phyloP scores from a whole-genome alignment of 306 rosid genomes.

The Trifolium dubium region DNA sequence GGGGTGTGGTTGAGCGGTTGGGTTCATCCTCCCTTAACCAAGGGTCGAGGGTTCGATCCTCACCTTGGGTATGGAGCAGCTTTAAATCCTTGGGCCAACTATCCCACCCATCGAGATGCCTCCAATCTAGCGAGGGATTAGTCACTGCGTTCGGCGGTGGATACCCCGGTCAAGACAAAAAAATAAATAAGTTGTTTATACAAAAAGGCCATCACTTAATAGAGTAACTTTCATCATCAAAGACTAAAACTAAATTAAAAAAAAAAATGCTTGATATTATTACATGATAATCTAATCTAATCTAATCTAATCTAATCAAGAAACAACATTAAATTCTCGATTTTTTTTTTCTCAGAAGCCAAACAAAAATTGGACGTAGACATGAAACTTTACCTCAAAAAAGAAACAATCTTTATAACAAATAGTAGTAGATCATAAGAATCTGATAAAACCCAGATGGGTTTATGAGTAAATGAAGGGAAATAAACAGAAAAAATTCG shows the following conservation, averaged over 20 bases:
- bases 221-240: constrained; percentile 28
- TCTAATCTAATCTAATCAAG: constrained; percentile 2
- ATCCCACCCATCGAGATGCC: too few species aligned
- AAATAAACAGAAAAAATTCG: constrained; percentile 39
- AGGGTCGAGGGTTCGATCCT: too few species aligned
- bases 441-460: constrained; percentile 42
- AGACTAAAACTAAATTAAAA: neutral
- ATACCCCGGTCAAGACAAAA: too few species aligned
- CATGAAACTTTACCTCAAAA: constrained; percentile 41
- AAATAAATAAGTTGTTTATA: too few species aligned
- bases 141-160: too few species aligned
- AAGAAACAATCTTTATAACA: constrained; percentile 39
- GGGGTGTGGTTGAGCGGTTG: too few species aligned
- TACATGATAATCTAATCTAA: neutral
- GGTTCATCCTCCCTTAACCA: too few species aligned
- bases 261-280: constrained; percentile 24
- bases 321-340: neutral
- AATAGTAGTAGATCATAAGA: constrained; percentile 33
- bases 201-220: neutral
- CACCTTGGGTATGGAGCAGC: too few species aligned
- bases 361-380: constrained; percentile 22
- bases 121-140: too few species aligned
- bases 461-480: constrained; percentile 36
- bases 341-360: neutral
- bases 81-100: too few species aligned